Evolutionary conservation across 108 stramenopile genomes (phyloP), one percentile per base, ranked within the genome.

Genomic region (Mayamaea pseudoterrestris): DNA sequence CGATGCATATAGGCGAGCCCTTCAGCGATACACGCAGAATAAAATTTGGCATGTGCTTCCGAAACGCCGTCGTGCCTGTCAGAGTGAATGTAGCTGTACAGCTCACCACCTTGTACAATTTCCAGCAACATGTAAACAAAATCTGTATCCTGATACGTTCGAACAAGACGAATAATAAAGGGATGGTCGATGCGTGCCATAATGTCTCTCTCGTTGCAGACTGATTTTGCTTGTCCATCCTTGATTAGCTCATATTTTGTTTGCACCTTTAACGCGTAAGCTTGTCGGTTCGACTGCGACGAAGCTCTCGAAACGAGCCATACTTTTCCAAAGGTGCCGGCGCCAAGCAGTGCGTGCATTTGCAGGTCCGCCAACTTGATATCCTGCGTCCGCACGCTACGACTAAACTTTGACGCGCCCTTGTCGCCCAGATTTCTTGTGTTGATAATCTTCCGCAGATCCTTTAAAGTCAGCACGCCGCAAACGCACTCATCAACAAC

Each of bases 241-340:
- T 73, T 75, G 32, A 94, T 77, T 26, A 94, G 66, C 57, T 96
- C 74, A 7, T 78, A 61, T 53, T 90, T 89, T 27, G 71, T 66
- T 53, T 89, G 88, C 17, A 90, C 58, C 59, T 96, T 96, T 24
- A 96, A 65, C 9, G 94, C 94, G 59, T 85, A 93, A 1, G 73
- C 55, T 9, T 62, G 30, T 0, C 61, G 46, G 25, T 62, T 47
- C 5, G 29, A 43, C 16, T 45, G 30, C 0, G 30, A 42, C 0
- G 22, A 16, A 0, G 32, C 47, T 27, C 48, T 55, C 34, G 78
- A 78, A 3, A 83, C 85, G 21, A 95, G 70, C 78, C 89, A 89
- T 3, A 95, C 94, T 31, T 83, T 76, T 6, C 94, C 94, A 47
- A 95, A 95, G 2, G 94, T 95, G 7, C 94, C 94, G 13, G 87